Evolutionary conservation across 306 rosid species (phyloP).

Genomic region (Alnus rubra): DNA sequence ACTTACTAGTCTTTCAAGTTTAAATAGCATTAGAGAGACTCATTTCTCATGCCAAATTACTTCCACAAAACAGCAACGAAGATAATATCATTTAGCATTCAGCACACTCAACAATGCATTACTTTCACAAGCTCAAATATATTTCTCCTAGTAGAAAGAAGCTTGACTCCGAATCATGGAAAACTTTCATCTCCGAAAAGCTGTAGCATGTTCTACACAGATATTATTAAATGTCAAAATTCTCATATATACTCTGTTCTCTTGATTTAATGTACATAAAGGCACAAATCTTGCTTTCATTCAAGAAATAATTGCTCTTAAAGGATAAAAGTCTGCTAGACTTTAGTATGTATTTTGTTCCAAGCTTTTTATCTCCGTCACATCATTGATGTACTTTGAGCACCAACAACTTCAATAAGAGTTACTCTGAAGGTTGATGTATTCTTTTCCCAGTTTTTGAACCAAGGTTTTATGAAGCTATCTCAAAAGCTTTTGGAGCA

Average conservation of each 20-base stretch:
- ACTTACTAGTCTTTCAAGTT: not conserved
- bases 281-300: slow-evolving; percentile 5
- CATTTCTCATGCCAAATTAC: not conserved
- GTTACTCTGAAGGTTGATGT: slow-evolving; percentile 12
- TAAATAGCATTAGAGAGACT: not conserved
- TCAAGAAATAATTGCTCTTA: slow-evolving; percentile 9
- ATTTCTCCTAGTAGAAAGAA: not conserved
- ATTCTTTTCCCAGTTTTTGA: slow-evolving; percentile 22
- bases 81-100: slow-evolving; percentile 4
- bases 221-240: not conserved
- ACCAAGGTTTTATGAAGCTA: slow-evolving; percentile 27
- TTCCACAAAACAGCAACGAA: not conserved
- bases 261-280: not conserved
- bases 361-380: slow-evolving; percentile 4
- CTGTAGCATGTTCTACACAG: not conserved
- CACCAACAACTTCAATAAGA: not conserved
- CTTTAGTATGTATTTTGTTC: slow-evolving; percentile 6
- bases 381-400: slow-evolving; percentile 1
- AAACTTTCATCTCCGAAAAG: not conserved
- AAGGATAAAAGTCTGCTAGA: slow-evolving; percentile 2
- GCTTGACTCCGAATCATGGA: slow-evolving; percentile 7
- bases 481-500: slow-evolving; percentile 29
- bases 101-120: not conserved
- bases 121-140: not conserved
- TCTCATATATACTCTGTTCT: not conserved